These are phyloP conservation scores for Sesbania bispinosa DNA, from an alignment of 306 rosid genomes.

Conservation along the genomic window DNA sequence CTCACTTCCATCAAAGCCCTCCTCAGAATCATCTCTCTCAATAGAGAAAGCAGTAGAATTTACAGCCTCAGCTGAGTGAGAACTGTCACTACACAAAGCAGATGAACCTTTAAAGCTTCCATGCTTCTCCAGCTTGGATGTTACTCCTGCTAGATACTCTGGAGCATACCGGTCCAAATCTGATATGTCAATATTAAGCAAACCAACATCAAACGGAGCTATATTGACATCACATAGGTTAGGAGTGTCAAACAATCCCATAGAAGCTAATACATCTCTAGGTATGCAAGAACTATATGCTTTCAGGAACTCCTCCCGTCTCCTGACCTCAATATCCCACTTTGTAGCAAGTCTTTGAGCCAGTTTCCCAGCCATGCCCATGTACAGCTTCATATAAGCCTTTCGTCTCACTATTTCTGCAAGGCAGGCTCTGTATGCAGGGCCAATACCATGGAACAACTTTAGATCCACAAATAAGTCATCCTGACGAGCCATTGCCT, in stretches of 20 bases:
- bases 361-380: slow-evolving; percentile 95
- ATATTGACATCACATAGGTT: slow-evolving; percentile 84
- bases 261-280: slow-evolving; percentile 68
- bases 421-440: slow-evolving; percentile 88
- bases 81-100: slow-evolving; percentile 42
- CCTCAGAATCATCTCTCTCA: slow-evolving; percentile 54
- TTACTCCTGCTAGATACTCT: slow-evolving; percentile 54
- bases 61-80: slow-evolving; percentile 51
- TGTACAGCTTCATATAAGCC: slow-evolving; percentile 82
- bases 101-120: slow-evolving; percentile 54
- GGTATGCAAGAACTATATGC: slow-evolving; percentile 57
- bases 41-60: slow-evolving; percentile 38
- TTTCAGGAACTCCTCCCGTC: slow-evolving; percentile 73
- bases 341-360: slow-evolving; percentile 83
- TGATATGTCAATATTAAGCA: slow-evolving; percentile 79
- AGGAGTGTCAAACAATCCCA: slow-evolving; percentile 77
- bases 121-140: slow-evolving; percentile 55
- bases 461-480: slow-evolving; percentile 65
- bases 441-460: slow-evolving; percentile 69
- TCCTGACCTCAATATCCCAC: slow-evolving; percentile 70
- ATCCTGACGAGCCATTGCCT: slow-evolving; percentile 87
- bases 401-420: slow-evolving; percentile 90
- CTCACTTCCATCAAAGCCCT: slow-evolving; percentile 61
- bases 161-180: slow-evolving; percentile 82
- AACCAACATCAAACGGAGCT: slow-evolving; percentile 68